phyloP scores from a whole-genome alignment of 1,284 basidiomycete species.

The Trametes pubescens region DNA sequence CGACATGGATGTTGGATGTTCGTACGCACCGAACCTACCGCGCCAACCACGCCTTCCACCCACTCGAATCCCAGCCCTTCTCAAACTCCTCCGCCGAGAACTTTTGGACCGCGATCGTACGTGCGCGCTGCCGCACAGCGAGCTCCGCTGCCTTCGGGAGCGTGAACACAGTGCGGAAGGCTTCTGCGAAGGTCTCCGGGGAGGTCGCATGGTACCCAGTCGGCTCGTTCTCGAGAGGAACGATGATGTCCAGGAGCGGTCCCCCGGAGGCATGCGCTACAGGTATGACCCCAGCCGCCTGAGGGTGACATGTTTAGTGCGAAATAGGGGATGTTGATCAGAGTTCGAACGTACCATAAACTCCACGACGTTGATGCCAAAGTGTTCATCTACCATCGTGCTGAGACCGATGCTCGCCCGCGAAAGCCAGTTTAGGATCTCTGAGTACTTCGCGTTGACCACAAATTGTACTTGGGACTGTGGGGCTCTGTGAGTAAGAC shows the following conservation, averaged over 20 bases:
- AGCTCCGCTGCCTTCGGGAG: constrained; percentile 63
- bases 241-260: constrained; percentile 90
- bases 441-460: constrained; percentile 84
- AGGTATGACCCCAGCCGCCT: constrained; percentile 95
- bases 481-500: not conserved
- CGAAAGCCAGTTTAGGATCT: constrained; percentile 75
- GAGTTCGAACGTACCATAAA: constrained; percentile 91
- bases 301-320: no score
- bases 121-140: constrained; percentile 73
- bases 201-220: constrained; percentile 89
- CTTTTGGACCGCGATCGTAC: constrained; percentile 71
- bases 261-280: constrained; percentile 95
- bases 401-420: constrained; percentile 87
- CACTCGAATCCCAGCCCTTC: constrained; percentile 72
- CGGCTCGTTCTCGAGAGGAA: constrained; percentile 72
- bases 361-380: constrained; percentile 98
- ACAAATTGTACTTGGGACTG: constrained; percentile 81
- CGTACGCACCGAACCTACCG: constrained; percentile 22
- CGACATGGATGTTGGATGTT: not conserved
- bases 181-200: constrained; percentile 74
- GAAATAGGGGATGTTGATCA: no score
- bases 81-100: constrained; percentile 86
- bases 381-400: constrained; percentile 99
- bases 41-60: constrained; percentile 57
- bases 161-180: constrained; percentile 71